Base-by-base conservation (phyloP, 1,284 basidiomycete genomes). In the Austropuccinia psidii region DNA sequence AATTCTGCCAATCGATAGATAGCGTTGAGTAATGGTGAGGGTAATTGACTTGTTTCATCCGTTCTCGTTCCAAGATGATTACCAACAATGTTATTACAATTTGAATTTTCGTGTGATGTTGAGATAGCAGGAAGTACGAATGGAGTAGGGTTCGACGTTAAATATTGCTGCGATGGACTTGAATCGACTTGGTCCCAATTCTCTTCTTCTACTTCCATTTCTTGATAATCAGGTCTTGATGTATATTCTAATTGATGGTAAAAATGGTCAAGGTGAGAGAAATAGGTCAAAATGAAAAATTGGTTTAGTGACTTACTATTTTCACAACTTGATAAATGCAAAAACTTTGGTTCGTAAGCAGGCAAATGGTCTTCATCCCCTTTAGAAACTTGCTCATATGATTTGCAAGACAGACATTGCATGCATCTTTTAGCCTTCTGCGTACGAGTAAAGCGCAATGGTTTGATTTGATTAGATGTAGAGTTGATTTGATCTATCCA, bases 1-100 rank as follows among this genome's bases (percentile, higher is more conserved):
- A 60, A 41, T 27, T 60, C 57, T n/a, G 57, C 57, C n/a, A 60
- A 17, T 17, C 57, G 57, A 24, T 60, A 60, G n/a, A 60, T 60
- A 13, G 57, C 57, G 37, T 60, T 60, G 37, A 60, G 57, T 13
- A 60, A 27, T 1, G 57, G 57, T 11, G 57, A 60, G n/a, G 57
- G 57, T 15, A 60, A 41, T 33, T 41, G 37, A n/a, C 37, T 35
- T 4, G 37, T 41, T 11, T 41, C 57, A 24, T 60, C 57, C 1
- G 24, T n/a, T 27, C 45, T 39, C 2, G 7, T 15, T 37, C 45
- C 57, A 17, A 60, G 37, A n/a, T n/a, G n/a, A n/a, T n/a, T n/a
- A n/a, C n/a, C n/a, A n/a, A 21, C 57, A 24, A 27, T 33, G 0
- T 35, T 2, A 19, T 35, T 21, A 13, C 24, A 24, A 33, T 60